phyloP scores from a whole-genome alignment of 2,329 filamentous ascomycete genomes.

The Monilinia aucupariae region DNA sequence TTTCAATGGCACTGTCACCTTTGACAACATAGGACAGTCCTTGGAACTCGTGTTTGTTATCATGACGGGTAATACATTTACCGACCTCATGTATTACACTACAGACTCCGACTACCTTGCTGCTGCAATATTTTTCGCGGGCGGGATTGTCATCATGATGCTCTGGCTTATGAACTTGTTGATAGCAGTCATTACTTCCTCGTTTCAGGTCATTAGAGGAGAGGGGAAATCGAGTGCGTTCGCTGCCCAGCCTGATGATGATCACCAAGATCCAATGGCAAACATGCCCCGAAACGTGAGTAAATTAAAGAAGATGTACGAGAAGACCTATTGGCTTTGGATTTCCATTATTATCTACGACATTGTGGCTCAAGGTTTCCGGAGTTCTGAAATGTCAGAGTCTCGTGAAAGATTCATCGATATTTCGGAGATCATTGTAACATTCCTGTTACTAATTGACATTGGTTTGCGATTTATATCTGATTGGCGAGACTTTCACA shows the following conservation, averaged over 20 bases:
- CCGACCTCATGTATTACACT: constrained; percentile 89
- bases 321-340: constrained; percentile 73
- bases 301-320: constrained; percentile 64
- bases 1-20: constrained; percentile 79
- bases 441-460: constrained; percentile 71
- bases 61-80: constrained; percentile 97
- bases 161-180: constrained; percentile 92
- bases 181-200: constrained; percentile 96
- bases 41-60: constrained; percentile 94
- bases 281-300: constrained; percentile 38
- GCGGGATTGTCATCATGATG: constrained; percentile 82
- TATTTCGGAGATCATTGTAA: constrained; percentile 67
- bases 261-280: constrained; percentile 31
- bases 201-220: constrained; percentile 96
- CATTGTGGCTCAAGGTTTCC: constrained; percentile 70
- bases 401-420: constrained; percentile 60
- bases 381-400: constrained; percentile 69
- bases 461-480: constrained; percentile 72
- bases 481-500: constrained; percentile 78
- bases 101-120: constrained; percentile 87
- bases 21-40: constrained; percentile 90
- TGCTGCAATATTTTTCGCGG: constrained; percentile 70
- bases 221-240: constrained; percentile 94
- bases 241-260: constrained; percentile 64
- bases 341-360: constrained; percentile 73